phyloP scores from a whole-genome alignment of 352 stramenopile genomes.

The Phytopythium sindhum region DNA sequence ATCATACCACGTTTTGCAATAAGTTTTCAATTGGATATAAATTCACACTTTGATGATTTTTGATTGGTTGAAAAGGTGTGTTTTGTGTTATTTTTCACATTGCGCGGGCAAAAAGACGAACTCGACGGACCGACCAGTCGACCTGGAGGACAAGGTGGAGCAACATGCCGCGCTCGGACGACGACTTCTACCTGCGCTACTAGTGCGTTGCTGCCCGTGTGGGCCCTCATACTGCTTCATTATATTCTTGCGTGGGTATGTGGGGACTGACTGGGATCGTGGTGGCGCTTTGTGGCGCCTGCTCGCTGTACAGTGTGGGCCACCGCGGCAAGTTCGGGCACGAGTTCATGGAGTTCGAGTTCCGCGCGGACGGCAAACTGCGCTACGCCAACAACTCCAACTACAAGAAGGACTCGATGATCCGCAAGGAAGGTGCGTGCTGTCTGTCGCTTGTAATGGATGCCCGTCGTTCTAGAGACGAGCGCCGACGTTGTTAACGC shows the following conservation, averaged over 20 bases:
- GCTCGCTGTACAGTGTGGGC: slow-evolving; percentile 70
- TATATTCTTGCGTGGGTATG: not conserved
- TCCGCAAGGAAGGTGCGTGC: slow-evolving; percentile 92
- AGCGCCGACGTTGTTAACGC: not conserved
- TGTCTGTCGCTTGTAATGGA: not conserved
- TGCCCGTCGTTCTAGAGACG: not conserved
- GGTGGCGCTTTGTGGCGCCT: not conserved
- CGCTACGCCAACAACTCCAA: slow-evolving; percentile 98
- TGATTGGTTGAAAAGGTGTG: slow-evolving; percentile 8
- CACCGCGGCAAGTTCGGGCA: slow-evolving; percentile 96
- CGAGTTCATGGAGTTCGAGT: slow-evolving; percentile 98
- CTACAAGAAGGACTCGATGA: slow-evolving; percentile 98
- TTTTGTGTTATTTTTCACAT: not conserved
- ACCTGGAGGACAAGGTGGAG: not conserved
- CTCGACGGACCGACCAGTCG: not conserved
- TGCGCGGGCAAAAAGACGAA: not conserved
- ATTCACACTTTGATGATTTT: too few relatives aligned
- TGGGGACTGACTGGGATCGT: not conserved
- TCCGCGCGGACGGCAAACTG: slow-evolving; percentile 88
- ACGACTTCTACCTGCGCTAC: slow-evolving; percentile 89
- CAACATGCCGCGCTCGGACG: slow-evolving; percentile 50
- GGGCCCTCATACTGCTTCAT: not conserved
- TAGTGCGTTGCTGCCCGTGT: slow-evolving; percentile 47
- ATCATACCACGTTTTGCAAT: not conserved
- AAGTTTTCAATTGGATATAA: not conserved